These are phyloP conservation scores for Candida ulmi DNA, from an alignment of 805 yeast species.

Conservation along the genomic window DNA sequence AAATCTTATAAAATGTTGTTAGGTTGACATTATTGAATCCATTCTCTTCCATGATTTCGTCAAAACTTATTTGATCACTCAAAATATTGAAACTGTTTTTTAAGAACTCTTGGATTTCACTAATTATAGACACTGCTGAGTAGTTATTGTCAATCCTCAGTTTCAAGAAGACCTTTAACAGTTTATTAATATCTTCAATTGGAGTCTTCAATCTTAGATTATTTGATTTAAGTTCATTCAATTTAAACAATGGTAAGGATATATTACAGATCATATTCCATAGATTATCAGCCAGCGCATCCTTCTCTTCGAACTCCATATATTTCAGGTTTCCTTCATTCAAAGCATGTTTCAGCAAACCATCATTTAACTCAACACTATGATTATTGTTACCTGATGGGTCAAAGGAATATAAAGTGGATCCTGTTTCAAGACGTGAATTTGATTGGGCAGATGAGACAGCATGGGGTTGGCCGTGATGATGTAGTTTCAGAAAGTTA, in stretches of 20 bases:
- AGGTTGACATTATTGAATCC: background rate
- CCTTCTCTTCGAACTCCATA: slow-evolving; percentile 29
- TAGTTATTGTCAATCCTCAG: slow-evolving; percentile 32
- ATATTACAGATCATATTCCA: slow-evolving; percentile 41
- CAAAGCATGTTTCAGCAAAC: slow-evolving; percentile 24
- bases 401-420: slow-evolving; percentile 32
- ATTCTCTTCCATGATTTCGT: slow-evolving; percentile 23
- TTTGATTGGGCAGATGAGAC: slow-evolving; percentile 34
- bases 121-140: slow-evolving; percentile 30
- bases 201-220: slow-evolving; percentile 35
- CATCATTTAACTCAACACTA: slow-evolving; percentile 22
- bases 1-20: slow-evolving; percentile 24
- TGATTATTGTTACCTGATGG: slow-evolving; percentile 9
- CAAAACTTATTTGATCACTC: slow-evolving; percentile 30
- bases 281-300: slow-evolving; percentile 39
- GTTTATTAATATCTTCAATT: slow-evolving; percentile 50
- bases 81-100: slow-evolving; percentile 36
- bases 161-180: slow-evolving; percentile 36
- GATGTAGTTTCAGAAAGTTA: slow-evolving; percentile 17
- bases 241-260: slow-evolving; percentile 41
- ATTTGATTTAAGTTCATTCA: slow-evolving; percentile 26
- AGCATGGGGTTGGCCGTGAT: slow-evolving; percentile 17
- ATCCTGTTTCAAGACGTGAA: slow-evolving; percentile 28
- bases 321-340: slow-evolving; percentile 25
- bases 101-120: slow-evolving; percentile 41